Evolutionary conservation across 1,284 basidiomycete genomes (phyloP), one percentile per base, ranked within the genome.

Genomic region (Austroboletus novae-zelandiae): DNA sequence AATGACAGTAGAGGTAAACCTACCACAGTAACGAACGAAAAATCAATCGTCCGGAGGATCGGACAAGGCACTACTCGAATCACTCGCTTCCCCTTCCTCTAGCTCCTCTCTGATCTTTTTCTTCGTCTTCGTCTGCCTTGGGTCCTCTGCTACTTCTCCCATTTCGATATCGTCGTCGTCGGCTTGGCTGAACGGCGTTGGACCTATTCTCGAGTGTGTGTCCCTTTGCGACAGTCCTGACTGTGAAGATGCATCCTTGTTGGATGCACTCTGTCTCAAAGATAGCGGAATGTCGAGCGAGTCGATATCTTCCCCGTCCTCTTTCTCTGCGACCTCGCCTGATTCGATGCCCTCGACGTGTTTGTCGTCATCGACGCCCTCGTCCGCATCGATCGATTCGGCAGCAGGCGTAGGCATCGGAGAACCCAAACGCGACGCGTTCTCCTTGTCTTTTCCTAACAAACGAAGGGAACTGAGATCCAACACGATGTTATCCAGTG

Each of bases 31-130:
- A 55, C 55, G 71, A 54, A 51, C 35, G n/a, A 45, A 36, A 25
- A 37, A 52, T 61, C 53, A 66, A 37, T 70, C 68, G 43, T 66
- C 65, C 53, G 87, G 86, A 51, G 80, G 81, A 40, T 89, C 88
- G 29, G 87, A 86, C 45, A 89, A 71, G 56, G 79, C 81, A 61
- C 87, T 90, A 59, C 86, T 87, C 47, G 76, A 74, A 60, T 90
- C 88, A 48, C 84, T 89, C 27, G 89, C 87, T 66, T 91, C 89
- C 23, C 89, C 89, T 70, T 91, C 89, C 61, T 91, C 89, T 54
- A 89, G 67, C 48, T 91, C 89, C 59, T 89, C 87, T 52, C 78
- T 71, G 39, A 66, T 50, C 55, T 79, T 83, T 65, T 74, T 81
- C 65, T 79, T 80, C 47, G 57, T 64, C 57, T 78, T 74, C 39